Evolutionary conservation across 2,329 filamentous ascomycete genomes (phyloP).

Genomic region (Drechslerella coelobrocha): DNA sequence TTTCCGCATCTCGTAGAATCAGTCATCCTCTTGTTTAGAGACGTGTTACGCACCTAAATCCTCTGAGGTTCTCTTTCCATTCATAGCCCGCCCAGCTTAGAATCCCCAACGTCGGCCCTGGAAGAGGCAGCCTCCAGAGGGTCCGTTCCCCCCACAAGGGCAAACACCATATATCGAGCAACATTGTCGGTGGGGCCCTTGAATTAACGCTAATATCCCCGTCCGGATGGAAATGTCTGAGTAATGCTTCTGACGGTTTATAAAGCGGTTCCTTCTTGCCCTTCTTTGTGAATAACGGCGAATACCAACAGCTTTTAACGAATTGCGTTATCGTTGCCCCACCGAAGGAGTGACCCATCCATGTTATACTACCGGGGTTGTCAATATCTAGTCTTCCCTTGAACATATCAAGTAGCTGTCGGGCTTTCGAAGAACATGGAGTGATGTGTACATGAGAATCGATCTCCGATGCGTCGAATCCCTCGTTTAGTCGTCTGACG

Average conservation of each 20-base stretch:
- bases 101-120: constrained; percentile 56
- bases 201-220: constrained; percentile 60
- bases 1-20: constrained; percentile 5
- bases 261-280: constrained; percentile 37
- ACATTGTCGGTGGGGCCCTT: constrained; percentile 68
- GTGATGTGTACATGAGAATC: constrained; percentile 8
- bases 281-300: constrained; percentile 13
- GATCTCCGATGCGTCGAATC: constrained; percentile 55
- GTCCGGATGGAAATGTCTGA: constrained; percentile 32
- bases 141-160: constrained; percentile 59
- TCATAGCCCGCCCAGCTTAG: constrained; percentile 72
- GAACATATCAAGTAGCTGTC: constrained; percentile 67
- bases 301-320: constrained; percentile 78
- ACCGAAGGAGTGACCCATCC: constrained; percentile 82
- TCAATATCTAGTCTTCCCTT: constrained; percentile 70
- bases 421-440: constrained; percentile 52
- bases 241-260: constrained; percentile 22
- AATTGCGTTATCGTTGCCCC: constrained; percentile 77
- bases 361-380: constrained; percentile 74
- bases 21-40: neutral
- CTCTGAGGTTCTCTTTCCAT: constrained; percentile 75
- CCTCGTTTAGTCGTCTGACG: constrained; percentile 70
- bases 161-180: constrained; percentile 68
- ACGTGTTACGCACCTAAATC: constrained; percentile 67
- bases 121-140: constrained; percentile 75